These are phyloP conservation scores for Fremontodendron californicum DNA, from an alignment of 345 rosid genomes.

Conservation along the genomic window DNA sequence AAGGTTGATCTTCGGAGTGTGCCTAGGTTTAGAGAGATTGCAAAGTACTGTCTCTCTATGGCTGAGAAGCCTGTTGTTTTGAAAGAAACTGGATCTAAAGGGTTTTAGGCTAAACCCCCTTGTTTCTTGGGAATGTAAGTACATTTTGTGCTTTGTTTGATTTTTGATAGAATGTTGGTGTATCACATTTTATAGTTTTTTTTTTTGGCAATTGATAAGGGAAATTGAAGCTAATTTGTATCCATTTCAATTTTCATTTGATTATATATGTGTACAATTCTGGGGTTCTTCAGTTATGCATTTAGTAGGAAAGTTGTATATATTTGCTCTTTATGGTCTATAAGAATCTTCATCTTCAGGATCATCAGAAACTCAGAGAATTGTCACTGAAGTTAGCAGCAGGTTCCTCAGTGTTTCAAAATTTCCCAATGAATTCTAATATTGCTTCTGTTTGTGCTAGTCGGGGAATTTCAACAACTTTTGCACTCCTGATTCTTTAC, in stretches of 20 bases:
- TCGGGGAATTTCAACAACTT: no score
- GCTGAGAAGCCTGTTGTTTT: constrained; percentile 57
- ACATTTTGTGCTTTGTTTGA: constrained; percentile 1
- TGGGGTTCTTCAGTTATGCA: no score
- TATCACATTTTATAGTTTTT: not conserved
- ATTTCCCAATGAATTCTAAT: no score
- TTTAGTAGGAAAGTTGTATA: no score
- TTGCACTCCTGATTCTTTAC: not conserved
- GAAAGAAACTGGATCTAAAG: constrained; percentile 51
- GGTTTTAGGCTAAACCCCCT: constrained; percentile 29
- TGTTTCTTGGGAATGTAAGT: not conserved
- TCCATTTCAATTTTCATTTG: not conserved
- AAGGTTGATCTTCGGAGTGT: constrained; percentile 84
- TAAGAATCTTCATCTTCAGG: not conserved
- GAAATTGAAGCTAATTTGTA: not conserved
- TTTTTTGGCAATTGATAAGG: not conserved
- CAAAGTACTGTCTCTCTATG: constrained; percentile 73
- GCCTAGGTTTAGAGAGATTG: constrained; percentile 86
- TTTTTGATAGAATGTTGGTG: not conserved
- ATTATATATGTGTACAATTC: no score
- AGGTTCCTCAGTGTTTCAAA: not conserved
- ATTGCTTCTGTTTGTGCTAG: not conserved
- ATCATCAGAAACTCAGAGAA: not conserved
- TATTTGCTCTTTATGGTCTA: no score
- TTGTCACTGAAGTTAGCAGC: not conserved